Evolutionary conservation across 768 basidiomycete genomes (phyloP), one percentile per base, ranked within the genome.

Genomic region (Crucibulum laeve): DNA sequence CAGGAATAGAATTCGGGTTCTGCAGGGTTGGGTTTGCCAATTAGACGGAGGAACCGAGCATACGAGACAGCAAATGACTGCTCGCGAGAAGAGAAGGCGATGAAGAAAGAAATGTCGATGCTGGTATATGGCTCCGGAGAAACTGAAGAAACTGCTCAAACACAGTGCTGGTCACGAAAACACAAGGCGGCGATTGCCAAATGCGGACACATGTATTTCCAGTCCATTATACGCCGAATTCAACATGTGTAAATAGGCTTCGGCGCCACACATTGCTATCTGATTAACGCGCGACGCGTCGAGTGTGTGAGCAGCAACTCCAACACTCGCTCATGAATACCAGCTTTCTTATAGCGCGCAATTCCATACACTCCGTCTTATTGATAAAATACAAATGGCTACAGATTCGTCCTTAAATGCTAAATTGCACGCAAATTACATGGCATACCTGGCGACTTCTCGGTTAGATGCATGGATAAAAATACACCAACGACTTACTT

Each of bases 401-500:
- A 30, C 28, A 30, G 28, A n/a, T n/a, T n/a, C n/a, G n/a, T n/a
- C n/a, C n/a, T n/a, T n/a, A n/a, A n/a, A n/a, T n/a, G n/a, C n/a
- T n/a, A 30, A n/a, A 30, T 7, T 30, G 28, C 35, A 10, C 35
- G 11, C 35, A 10, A 36, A 37, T 55, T 48, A 56, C 53, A 53
- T 59, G n/a, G 60, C 60, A 50, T 61, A 47, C 45, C 60, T 61
- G 37, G 4, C 40, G 25, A 17, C 22, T 8, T 17, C 24, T n/a
- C n/a, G n/a, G 17, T 41, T 15, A 41, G 15, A 22, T 24, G 39
- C 26, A 38, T 41, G 32, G 38, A 32, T 54, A 30, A 30, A 30
- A 30, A 7, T 7, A n/a, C 28, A 30, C 10, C 18, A 6, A 17
- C 35, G n/a, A 36, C 72, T 52, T 54, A 89, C 91, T 82, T 91